A percentile compares a stretch with the other conserved stretches of the same genome.
Conservation (phyloP, 1,284 basidiomycete genomes). For the Cutaneotrichosporon cavernicola region DNA sequence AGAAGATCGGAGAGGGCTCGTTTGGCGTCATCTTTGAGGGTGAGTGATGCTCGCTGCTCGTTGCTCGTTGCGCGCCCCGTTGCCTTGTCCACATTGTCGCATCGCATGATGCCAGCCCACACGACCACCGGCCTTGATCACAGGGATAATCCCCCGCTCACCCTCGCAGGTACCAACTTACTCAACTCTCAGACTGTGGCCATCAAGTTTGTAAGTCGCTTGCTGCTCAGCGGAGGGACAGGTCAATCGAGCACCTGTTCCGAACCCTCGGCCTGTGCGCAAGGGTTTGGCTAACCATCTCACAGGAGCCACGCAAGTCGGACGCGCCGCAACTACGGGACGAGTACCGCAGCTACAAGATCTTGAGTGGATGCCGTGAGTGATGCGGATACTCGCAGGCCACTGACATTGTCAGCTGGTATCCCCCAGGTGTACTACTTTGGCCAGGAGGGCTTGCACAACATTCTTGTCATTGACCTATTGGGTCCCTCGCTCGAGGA, state of each 20-base stretch:
- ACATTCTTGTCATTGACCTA: constrained; percentile 93
- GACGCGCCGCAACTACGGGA: constrained; percentile 94
- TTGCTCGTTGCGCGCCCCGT: background rate
- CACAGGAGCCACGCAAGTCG: constrained; percentile 88
- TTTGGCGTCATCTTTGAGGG: constrained; percentile 98
- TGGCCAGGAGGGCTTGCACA: constrained; percentile 95
- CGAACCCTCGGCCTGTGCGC: constrained; percentile 4
- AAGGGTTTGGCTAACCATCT: constrained; percentile 18
- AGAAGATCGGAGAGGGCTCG: constrained; percentile 70
- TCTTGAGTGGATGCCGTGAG: constrained; percentile 85
- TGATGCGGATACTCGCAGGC: constrained; percentile 36
- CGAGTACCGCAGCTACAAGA: constrained; percentile 96
- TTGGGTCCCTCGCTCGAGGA: constrained; percentile 93
- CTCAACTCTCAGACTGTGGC: constrained; percentile 94
- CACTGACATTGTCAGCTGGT: constrained; percentile 60
- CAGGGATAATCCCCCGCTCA: background rate
- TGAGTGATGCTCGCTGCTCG: constrained; percentile 48
- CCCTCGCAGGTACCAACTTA: constrained; percentile 74
- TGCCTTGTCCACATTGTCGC: background rate
- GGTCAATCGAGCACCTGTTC: constrained; percentile 5
- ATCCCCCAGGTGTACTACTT: constrained; percentile 97
- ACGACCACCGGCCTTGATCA: background rate
- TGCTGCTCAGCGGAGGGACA: background rate
- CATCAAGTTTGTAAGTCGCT: constrained; percentile 86
- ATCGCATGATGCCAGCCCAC: constrained; percentile 4